Evolutionary conservation across 2,329 filamentous ascomycete genomes (phyloP).

Genomic region (Curvularia sp.): DNA sequence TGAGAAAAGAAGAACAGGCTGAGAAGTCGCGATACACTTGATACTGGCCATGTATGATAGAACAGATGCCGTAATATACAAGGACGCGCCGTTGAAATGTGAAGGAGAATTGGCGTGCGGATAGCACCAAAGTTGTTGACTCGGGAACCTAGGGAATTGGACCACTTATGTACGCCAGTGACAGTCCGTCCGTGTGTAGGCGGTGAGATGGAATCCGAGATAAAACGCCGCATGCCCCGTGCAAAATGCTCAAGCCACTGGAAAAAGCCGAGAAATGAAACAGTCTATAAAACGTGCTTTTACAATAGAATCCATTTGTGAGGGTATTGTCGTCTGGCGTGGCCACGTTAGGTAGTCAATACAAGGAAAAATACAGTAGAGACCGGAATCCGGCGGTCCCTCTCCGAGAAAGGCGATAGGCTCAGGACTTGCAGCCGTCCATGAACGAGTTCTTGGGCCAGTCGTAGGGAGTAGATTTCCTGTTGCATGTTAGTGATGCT

Average conservation of each 20-base stretch:
- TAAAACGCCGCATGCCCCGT: conserved; percentile 32
- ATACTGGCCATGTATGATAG: conserved; percentile 35
- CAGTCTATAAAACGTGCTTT: conserved; percentile 44
- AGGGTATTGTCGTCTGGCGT: conserved; percentile 40
- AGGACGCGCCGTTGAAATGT: conserved; percentile 29
- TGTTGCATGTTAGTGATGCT: conserved; percentile 31
- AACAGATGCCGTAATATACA: conserved; percentile 36
- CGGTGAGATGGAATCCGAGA: conserved; percentile 24
- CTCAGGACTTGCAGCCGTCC: conserved; percentile 58
- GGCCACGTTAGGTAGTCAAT: conserved; percentile 38
- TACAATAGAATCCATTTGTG: conserved; percentile 30
- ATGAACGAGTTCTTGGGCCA: conserved; percentile 70
- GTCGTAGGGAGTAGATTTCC: conserved; percentile 59
- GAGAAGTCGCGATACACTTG: conserved; percentile 17
- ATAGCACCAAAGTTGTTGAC: not conserved
- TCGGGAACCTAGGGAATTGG: not conserved
- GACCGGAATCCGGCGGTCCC: conserved; percentile 31
- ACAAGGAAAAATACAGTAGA: conserved; percentile 20
- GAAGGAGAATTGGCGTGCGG: not conserved
- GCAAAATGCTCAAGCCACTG: conserved; percentile 33
- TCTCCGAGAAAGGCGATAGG: conserved; percentile 14
- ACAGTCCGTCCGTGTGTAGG: conserved; percentile 11
- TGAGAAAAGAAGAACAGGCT: conserved; percentile 1
- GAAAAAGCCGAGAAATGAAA: conserved; percentile 21
- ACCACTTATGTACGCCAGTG: conserved; percentile 2